Base-by-base conservation (phyloP, 352 stramenopile species). In the Globisporangium perplexum region DNA sequence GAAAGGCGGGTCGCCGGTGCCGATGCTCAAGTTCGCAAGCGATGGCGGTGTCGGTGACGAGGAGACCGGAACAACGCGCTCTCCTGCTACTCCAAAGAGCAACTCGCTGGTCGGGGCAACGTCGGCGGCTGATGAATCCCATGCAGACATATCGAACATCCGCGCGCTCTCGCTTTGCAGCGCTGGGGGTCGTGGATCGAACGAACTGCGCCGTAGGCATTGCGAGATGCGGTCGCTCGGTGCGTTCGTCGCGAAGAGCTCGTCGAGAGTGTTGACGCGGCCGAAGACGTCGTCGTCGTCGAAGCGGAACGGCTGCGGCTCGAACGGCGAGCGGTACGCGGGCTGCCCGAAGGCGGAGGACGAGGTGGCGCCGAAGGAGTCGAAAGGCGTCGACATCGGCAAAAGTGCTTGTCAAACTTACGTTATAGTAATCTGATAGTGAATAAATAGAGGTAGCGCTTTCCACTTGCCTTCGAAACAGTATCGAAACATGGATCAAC, bases 101-200 rank as follows among this genome's bases (percentile, higher is more conserved):
- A 35, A 35, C 10, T 35, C 6, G 10, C 26, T 18, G 26, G 2
- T 39, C 5, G 20, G 8, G 17, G 7, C 45, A 6, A 8, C 10
- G 26, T 7, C 3, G 10, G 2, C 17, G n/a, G 17, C 20, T 22
- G 26, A 8, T 14, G 35, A 41, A 4, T 50, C 45, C 20, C 30
- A 50, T 24, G 18, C 31, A 20, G 45, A 50, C 45, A 50, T 50
- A 17, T 50, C 45, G 31, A 50, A 50, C 45, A 50, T 50, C 45
- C 26, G 18, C 6, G 15, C 28, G 24, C 24, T 22, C 26, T 35
- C 30, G 7, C 30, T 30, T 30, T 5, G 26, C 26, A 6, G 4
- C 28, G 28, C 28, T 31, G 28, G 8, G 8, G 28, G 8, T 31
- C 28, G 28, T 31, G 28, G 8, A 31, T 4, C 28, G 28, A 31